phyloP scores from a whole-genome alignment of 176 grass and related monocot genomes.

The Eremochloa ophiuroides region DNA sequence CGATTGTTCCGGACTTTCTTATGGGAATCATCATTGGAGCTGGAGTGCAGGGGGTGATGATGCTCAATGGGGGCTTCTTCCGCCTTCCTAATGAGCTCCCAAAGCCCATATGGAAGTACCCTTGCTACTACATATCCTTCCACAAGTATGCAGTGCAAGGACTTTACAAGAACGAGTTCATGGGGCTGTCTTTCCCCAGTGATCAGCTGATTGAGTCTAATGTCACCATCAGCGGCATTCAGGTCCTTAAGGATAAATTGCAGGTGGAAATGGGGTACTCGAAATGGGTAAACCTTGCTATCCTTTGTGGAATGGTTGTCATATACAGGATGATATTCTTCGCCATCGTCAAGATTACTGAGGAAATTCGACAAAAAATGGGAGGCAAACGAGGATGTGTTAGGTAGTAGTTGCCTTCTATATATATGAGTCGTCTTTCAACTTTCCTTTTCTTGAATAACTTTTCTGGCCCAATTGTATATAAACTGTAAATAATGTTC shows the following conservation, averaged over 20 bases:
- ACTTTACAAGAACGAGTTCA: conserved; percentile 53
- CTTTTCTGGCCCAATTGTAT: too few species aligned
- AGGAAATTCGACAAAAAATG: conserved; percentile 15
- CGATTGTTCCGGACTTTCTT: conserved; percentile 36
- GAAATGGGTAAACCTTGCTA: conserved; percentile 54
- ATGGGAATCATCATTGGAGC: conserved; percentile 46
- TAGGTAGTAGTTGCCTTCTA: background rate
- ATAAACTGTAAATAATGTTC: too few species aligned
- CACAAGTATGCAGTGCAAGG: conserved; percentile 46
- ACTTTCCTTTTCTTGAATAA: too few species aligned
- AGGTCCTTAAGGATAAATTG: conserved; percentile 14
- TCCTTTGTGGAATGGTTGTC: conserved; percentile 39
- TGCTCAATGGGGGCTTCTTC: conserved; percentile 37
- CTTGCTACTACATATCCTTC: conserved; percentile 45
- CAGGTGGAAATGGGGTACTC: conserved; percentile 53
- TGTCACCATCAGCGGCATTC: conserved; percentile 28
- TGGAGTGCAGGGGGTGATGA: conserved; percentile 35
- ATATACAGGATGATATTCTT: conserved; percentile 42
- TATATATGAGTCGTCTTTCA: too few species aligned
- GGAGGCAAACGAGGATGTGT: conserved; percentile 14
- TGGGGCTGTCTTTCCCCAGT: conserved; percentile 7
- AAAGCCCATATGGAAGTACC: conserved; percentile 49
- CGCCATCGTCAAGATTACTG: conserved; percentile 19
- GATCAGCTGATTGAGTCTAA: conserved; percentile 17
- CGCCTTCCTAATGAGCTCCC: conserved; percentile 38